Conservation (phyloP, 139 green algal species). For the Chlamydomonas applanata region DNA sequence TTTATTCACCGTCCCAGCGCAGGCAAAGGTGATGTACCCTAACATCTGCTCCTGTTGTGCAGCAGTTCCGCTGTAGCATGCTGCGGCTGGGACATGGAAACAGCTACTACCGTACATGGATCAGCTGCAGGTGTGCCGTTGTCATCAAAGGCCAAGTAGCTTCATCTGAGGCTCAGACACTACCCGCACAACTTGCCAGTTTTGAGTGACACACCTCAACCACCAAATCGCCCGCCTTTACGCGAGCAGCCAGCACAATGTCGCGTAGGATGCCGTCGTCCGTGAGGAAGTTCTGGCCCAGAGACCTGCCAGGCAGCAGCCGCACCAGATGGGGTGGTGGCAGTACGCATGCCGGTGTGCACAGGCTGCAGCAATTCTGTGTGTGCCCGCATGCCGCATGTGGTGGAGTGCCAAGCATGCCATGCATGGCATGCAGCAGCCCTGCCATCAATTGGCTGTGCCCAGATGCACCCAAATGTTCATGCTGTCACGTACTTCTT, state of each 20-base stretch:
- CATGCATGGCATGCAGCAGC: neutral
- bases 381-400: neutral
- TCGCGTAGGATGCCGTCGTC: constrained; percentile 72
- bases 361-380: neutral
- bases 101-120: too few relatives aligned
- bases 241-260: constrained; percentile 60
- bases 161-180: too few relatives aligned
- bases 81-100: too few relatives aligned
- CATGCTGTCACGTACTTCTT: constrained; percentile 42
- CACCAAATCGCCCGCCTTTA: constrained; percentile 73
- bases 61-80: too few relatives aligned
- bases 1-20: neutral
- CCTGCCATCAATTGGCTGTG: neutral
- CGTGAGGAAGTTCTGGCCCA: constrained; percentile 93
- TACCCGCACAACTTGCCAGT: too few relatives aligned
- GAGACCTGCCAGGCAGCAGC: constrained; percentile 42
- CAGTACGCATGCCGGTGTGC: neutral
- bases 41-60: too few relatives aligned
- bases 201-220: constrained; percentile 84
- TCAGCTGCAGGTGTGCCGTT: too few relatives aligned
- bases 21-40: too few relatives aligned
- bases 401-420: neutral
- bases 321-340: neutral
- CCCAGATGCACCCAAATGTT: neutral
- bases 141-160: too few relatives aligned